A percentile compares a stretch with the other conserved stretches of the same genome.
Conservation (phyloP, 139 green algal genomes). For the Ettlia oleoabundans region DNA sequence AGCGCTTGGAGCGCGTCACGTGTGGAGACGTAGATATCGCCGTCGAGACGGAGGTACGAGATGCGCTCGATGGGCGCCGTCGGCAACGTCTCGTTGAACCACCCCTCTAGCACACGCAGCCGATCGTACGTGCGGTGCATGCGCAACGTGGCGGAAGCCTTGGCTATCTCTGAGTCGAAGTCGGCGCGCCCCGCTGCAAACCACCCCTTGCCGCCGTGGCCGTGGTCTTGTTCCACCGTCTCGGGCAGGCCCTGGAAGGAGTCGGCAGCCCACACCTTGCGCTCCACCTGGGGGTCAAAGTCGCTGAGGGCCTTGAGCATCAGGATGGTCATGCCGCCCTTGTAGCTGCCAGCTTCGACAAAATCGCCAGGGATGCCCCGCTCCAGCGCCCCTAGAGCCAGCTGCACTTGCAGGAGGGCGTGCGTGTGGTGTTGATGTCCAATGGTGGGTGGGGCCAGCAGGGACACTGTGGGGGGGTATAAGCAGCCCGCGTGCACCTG, state of each 20-base stretch:
- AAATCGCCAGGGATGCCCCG: no score
- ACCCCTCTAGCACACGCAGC: not conserved
- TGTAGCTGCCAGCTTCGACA: not conserved
- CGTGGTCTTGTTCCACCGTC: not conserved
- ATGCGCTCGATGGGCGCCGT: not conserved
- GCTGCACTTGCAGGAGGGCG: no score
- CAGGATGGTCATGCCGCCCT: not conserved
- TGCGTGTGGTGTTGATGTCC: no score
- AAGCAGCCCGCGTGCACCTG: no score
- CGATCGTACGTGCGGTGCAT: not conserved
- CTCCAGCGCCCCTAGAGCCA: no score
- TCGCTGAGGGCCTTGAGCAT: not conserved
- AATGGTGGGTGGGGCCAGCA: no score
- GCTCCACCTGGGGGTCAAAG: not conserved
- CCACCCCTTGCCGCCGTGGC: not conserved
- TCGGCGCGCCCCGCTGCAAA: not conserved
- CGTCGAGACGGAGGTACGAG: not conserved
- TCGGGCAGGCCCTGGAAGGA: not conserved
- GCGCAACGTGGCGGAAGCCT: not conserved
- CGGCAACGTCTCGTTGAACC: not conserved
- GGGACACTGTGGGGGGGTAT: no score
- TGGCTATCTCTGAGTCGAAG: not conserved
- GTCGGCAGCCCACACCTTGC: not conserved
- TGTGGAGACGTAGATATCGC: no score
- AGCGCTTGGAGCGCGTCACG: no score